A percentile compares a stretch with the other conserved stretches of the same genome.
Conservation (phyloP, 78 protist genomes). For the Tieghemostelium lacteum region DNA sequence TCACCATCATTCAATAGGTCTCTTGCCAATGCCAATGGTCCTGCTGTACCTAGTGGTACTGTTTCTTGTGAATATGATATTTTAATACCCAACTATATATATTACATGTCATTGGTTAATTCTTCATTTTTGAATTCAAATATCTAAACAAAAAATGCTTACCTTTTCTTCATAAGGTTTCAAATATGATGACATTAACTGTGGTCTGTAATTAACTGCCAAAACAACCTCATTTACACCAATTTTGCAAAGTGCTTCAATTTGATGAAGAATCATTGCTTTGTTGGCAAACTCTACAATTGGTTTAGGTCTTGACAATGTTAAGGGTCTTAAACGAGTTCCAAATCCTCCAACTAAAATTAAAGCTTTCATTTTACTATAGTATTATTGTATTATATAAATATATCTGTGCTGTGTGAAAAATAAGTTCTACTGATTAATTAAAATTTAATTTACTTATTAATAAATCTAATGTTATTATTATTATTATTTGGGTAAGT, state of each 20-base stretch:
- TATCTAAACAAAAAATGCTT: too few relatives aligned
- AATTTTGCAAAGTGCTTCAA: slow-evolving; percentile 90
- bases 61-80: slow-evolving; percentile 89
- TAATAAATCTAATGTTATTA: too few relatives aligned
- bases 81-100: slow-evolving; percentile 80
- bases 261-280: slow-evolving; percentile 95
- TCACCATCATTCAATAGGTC: slow-evolving; percentile 67
- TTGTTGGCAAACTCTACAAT: slow-evolving; percentile 94
- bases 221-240: slow-evolving; percentile 95
- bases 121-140: too few relatives aligned
- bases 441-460: too few relatives aligned
- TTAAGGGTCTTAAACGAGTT: slow-evolving; percentile 97
- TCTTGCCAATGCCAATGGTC: slow-evolving; percentile 95
- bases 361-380: slow-evolving; percentile 96
- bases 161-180: slow-evolving; percentile 70
- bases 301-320: slow-evolving; percentile 96
- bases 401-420: too few relatives aligned
- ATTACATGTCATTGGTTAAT: neutral
- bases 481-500: too few relatives aligned
- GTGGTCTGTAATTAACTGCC: slow-evolving; percentile 95
- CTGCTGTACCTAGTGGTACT: slow-evolving; percentile 97
- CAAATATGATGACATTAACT: slow-evolving; percentile 81
- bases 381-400: too few relatives aligned
- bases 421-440: too few relatives aligned
- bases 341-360: slow-evolving; percentile 98